These are phyloP conservation scores for Diplodia mutila DNA, from an alignment of 2,329 filamentous ascomycete species.

Conservation along the genomic window DNA sequence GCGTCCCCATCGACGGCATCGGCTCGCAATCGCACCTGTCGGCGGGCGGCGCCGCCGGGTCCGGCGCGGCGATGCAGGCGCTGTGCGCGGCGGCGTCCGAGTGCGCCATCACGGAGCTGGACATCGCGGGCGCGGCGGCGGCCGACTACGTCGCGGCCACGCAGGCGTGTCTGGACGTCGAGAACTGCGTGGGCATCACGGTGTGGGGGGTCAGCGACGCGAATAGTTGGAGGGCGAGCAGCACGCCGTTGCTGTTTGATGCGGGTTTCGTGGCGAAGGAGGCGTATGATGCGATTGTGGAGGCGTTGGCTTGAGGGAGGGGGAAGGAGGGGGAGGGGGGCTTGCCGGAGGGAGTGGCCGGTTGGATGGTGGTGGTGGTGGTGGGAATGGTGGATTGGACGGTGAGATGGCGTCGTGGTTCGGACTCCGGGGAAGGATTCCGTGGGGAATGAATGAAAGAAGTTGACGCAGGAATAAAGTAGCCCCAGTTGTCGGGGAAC, in stretches of 20 bases:
- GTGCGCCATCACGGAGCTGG: slow-evolving; percentile 69
- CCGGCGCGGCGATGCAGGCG: slow-evolving; percentile 56
- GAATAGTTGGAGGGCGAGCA: slow-evolving; percentile 47
- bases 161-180: slow-evolving; percentile 61
- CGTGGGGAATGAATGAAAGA: no score
- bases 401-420: no score
- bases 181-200: slow-evolving; percentile 68
- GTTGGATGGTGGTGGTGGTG: no score
- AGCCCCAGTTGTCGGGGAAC: no score
- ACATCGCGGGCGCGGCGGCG: slow-evolving; percentile 63
- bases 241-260: slow-evolving; percentile 50
- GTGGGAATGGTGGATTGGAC: no score
- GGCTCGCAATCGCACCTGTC: slow-evolving; percentile 62
- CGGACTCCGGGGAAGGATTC: no score
- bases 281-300: slow-evolving; percentile 41
- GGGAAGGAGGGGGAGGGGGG: no score
- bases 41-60: slow-evolving; percentile 51
- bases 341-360: no score
- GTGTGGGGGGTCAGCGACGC: slow-evolving; percentile 59
- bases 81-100: slow-evolving; percentile 60
- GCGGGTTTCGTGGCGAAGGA: slow-evolving; percentile 47
- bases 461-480: no score
- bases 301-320: background rate
- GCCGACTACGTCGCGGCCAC: slow-evolving; percentile 60
- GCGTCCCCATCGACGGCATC: slow-evolving; percentile 68